Conservation (phyloP, 805 yeast genomes). For the Lipomyces mesembrius region DNA sequence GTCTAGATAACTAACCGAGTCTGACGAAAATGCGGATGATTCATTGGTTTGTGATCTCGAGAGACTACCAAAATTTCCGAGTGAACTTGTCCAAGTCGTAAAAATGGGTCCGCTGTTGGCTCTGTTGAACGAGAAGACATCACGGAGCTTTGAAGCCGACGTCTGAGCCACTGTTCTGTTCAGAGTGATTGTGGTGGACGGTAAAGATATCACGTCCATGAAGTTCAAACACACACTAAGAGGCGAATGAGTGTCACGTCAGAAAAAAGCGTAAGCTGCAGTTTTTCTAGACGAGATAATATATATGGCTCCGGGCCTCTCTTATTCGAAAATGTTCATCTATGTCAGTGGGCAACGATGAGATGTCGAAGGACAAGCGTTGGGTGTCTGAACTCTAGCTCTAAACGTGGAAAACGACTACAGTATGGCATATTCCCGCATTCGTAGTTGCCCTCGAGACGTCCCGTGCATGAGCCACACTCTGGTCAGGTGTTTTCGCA, state of each 20-base stretch:
- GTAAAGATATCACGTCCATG: conserved; percentile 29
- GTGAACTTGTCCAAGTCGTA: conserved; percentile 13
- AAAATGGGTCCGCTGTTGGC: conserved; percentile 12
- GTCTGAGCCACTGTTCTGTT: conserved; percentile 15
- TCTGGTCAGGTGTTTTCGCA: too few relatives aligned
- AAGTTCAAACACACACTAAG: background rate
- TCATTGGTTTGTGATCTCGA: conserved; percentile 17
- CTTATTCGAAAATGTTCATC: background rate
- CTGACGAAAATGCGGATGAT: conserved; percentile 22
- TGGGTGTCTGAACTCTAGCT: background rate
- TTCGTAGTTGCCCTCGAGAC: too few relatives aligned
- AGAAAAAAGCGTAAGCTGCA: background rate
- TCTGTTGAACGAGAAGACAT: conserved; percentile 24
- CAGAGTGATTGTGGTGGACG: conserved; percentile 20
- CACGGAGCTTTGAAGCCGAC: conserved; percentile 26
- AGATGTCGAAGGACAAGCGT: background rate
- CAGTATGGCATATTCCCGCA: too few relatives aligned
- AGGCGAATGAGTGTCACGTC: background rate
- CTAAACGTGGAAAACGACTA: too few relatives aligned
- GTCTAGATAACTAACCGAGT: conserved; percentile 16
- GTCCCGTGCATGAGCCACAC: too few relatives aligned
- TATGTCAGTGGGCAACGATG: background rate
- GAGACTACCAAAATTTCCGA: conserved; percentile 9
- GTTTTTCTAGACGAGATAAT: background rate
- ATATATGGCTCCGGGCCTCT: background rate